A percentile compares a stretch with the other conserved stretches of the same genome.
Conservation (phyloP, 495 filamentous ascomycete species). For the Hypoxylon crocopeplum region DNA sequence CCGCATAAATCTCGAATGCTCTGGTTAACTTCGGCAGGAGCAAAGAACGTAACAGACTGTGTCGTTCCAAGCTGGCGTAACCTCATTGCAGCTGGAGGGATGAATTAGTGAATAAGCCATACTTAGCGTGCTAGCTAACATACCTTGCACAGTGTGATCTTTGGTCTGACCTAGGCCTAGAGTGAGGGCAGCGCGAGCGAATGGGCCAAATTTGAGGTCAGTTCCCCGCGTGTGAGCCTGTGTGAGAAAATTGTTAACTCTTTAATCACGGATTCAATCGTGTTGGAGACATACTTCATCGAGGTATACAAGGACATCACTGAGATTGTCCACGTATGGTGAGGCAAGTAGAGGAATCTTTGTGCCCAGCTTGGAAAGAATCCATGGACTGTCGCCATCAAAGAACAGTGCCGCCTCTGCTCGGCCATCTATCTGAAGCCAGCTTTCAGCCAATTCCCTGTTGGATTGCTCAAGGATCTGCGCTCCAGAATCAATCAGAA, state of each 20-base stretch:
- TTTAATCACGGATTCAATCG: no score
- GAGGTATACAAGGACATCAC: conserved; percentile 46
- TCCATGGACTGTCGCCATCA: conserved; percentile 48
- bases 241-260: neutral
- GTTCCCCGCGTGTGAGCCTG: conserved; percentile 57
- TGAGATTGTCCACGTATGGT: conserved; percentile 50
- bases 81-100: conserved; percentile 50
- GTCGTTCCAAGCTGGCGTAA: conserved; percentile 45
- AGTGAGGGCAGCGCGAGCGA: conserved; percentile 52
- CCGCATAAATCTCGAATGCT: conserved; percentile 48
- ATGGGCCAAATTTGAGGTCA: conserved; percentile 51
- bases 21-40: conserved; percentile 52
- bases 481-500: conserved; percentile 60
- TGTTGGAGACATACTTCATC: conserved; percentile 18
- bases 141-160: conserved; percentile 55
- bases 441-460: conserved; percentile 48
- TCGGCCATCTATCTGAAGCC: conserved; percentile 51
- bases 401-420: conserved; percentile 43
- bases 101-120: neutral
- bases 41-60: conserved; percentile 46
- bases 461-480: conserved; percentile 55
- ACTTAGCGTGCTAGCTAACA: neutral
- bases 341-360: conserved; percentile 45
- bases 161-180: conserved; percentile 54
- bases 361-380: conserved; percentile 32